These are phyloP conservation scores for Pythium rhizo-oryzae DNA, from an alignment of 352 stramenopile species.

Conservation along the genomic window DNA sequence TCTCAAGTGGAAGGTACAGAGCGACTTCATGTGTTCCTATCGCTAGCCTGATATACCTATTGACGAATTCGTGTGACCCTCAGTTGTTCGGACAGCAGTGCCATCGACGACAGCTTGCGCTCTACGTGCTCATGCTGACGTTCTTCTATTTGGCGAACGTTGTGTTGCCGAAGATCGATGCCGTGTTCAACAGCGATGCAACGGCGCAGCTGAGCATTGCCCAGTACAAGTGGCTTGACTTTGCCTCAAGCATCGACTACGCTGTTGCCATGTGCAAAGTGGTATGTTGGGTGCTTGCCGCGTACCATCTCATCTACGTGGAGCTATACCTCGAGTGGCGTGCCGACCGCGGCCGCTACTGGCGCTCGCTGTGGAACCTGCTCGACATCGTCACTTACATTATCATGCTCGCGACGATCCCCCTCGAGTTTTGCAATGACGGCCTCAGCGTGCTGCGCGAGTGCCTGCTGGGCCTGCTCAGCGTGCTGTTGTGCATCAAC, in stretches of 20 bases:
- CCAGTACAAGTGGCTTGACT: slow-evolving; percentile 44
- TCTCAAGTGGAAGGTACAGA: slow-evolving; percentile 60
- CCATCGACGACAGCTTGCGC: slow-evolving; percentile 45
- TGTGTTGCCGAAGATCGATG: slow-evolving; percentile 44
- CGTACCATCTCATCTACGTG: slow-evolving; percentile 62
- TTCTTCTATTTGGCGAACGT: slow-evolving; percentile 64
- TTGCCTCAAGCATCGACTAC: slow-evolving; percentile 41
- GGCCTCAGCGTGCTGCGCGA: slow-evolving; percentile 40
- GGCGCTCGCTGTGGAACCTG: slow-evolving; percentile 57
- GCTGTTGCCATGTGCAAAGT: slow-evolving; percentile 47
- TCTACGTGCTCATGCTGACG: slow-evolving; percentile 53
- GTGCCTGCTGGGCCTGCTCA: slow-evolving; percentile 53
- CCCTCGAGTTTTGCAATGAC: slow-evolving; percentile 44
- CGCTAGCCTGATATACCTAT: slow-evolving; percentile 28
- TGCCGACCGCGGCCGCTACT: slow-evolving; percentile 44
- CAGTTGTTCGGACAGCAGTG: slow-evolving; percentile 34
- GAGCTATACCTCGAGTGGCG: slow-evolving; percentile 62
- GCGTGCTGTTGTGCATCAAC: slow-evolving; percentile 55
- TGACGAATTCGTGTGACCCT: too few relatives aligned
- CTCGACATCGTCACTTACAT: slow-evolving; percentile 57
- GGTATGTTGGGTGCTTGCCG: slow-evolving; percentile 42
- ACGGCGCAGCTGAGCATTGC: slow-evolving; percentile 16
- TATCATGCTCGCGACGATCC: slow-evolving; percentile 48
- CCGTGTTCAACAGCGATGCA: slow-evolving; percentile 34
- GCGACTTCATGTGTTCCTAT: not conserved